A percentile compares a stretch with the other conserved stretches of the same genome.
Evolutionary conservation across 306 rosid genomes (phyloP).

Genomic region (Hippophae gyantsensis): DNA sequence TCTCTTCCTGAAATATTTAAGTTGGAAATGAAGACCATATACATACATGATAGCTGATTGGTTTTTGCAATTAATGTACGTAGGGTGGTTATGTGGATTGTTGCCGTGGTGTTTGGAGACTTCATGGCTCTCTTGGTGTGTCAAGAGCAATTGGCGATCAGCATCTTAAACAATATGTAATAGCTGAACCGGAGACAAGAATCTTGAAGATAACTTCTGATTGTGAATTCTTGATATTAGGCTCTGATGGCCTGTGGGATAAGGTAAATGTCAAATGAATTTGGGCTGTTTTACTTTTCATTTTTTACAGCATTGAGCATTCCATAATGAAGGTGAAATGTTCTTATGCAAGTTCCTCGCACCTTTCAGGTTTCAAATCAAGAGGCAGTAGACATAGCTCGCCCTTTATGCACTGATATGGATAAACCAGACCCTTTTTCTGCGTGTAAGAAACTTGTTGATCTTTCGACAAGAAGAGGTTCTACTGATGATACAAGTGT

Average conservation of each 20-base stretch:
- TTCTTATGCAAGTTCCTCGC: neutral
- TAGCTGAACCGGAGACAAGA: conserved; percentile 43
- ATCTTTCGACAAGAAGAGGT: conserved; percentile 31
- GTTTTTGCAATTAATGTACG: neutral
- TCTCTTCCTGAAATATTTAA: neutral
- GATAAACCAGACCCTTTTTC: conserved; percentile 23
- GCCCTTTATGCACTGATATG: conserved; percentile 24
- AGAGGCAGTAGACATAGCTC: conserved; percentile 41
- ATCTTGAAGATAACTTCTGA: conserved; percentile 20
- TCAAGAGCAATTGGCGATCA: conserved; percentile 43
- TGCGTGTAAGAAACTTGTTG: conserved; percentile 39
- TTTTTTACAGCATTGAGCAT: neutral
- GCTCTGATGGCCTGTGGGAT: conserved; percentile 55
- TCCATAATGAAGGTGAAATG: neutral
- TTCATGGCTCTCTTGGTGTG: conserved; percentile 47
- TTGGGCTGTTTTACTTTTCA: neutral
- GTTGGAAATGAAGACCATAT: neutral
- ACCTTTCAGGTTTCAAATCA: conserved; percentile 32
- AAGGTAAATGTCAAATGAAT: conserved; percentile 22
- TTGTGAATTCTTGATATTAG: conserved; percentile 43
- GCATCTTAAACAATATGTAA: conserved; percentile 42
- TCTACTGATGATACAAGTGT: conserved; percentile 42
- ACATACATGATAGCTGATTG: neutral
- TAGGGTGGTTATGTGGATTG: conserved; percentile 48
- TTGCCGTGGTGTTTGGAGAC: conserved; percentile 39